These are phyloP conservation scores for Penicillium parvum DNA, from an alignment of 495 filamentous ascomycete species.

Conservation along the genomic window DNA sequence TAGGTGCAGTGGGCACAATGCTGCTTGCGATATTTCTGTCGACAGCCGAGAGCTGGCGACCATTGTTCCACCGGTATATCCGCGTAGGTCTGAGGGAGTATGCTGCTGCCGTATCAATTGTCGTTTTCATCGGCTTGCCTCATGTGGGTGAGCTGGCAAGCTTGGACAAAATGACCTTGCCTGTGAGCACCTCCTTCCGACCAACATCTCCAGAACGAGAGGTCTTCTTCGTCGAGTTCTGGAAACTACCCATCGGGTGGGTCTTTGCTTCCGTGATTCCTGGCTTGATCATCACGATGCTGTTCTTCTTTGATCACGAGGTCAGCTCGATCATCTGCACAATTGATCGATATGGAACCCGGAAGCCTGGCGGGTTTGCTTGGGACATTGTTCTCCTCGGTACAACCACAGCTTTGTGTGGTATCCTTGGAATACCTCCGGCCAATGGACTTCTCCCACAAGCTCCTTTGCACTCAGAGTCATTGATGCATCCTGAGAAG, in stretches of 20 bases:
- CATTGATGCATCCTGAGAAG: constrained; percentile 53
- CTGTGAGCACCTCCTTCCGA: constrained; percentile 53
- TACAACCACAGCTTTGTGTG: constrained; percentile 64
- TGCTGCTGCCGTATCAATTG: constrained; percentile 67
- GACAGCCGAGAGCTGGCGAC: constrained; percentile 60
- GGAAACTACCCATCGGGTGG: constrained; percentile 59
- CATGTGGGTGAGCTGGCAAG: constrained; percentile 58
- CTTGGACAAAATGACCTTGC: constrained; percentile 59
- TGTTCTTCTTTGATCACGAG: constrained; percentile 75
- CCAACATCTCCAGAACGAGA: constrained; percentile 55
- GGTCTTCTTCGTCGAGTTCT: constrained; percentile 63
- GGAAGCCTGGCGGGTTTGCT: constrained; percentile 63
- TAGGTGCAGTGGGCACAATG: constrained; percentile 66
- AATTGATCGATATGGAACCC: constrained; percentile 59
- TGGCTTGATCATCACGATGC: constrained; percentile 61
- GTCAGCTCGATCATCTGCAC: constrained; percentile 75
- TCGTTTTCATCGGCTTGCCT: constrained; percentile 63
- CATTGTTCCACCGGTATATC: constrained; percentile 62
- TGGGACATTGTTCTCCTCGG: constrained; percentile 68
- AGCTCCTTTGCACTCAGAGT: constrained; percentile 66
- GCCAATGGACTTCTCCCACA: constrained; percentile 68
- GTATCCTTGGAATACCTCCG: constrained; percentile 65
- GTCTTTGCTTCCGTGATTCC: constrained; percentile 62
- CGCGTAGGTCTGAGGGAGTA: constrained; percentile 64
- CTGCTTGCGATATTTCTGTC: constrained; percentile 62